phyloP scores from a whole-genome alignment of 2,329 filamentous ascomycete genomes.

The Trichoderma atroviride region DNA sequence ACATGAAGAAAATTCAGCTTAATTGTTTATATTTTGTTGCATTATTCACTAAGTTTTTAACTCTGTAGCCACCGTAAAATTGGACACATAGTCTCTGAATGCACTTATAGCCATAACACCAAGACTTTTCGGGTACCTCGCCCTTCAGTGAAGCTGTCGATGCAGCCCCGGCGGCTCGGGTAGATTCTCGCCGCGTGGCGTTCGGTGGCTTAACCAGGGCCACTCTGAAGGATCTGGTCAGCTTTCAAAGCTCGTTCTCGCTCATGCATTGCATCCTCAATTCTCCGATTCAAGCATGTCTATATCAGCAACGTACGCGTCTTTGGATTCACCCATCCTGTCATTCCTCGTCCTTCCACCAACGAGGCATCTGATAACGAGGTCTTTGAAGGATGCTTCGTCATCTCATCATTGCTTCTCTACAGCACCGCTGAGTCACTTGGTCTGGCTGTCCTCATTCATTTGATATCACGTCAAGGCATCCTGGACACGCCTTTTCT shows the following conservation, averaged over 20 bases:
- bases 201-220: not conserved
- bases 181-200: slow-evolving; percentile 19
- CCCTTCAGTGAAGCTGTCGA: not conserved
- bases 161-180: slow-evolving; percentile 7
- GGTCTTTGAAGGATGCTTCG: not conserved
- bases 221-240: not conserved
- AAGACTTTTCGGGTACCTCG: not conserved
- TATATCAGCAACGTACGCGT: not conserved
- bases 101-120: not conserved
- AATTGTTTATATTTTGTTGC: not conserved
- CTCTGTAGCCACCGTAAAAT: not conserved
- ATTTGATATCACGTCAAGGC: not conserved
- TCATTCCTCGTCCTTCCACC: not conserved
- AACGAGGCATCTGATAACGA: not conserved
- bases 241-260: not conserved
- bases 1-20: not conserved
- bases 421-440: not conserved
- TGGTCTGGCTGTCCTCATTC: not conserved
- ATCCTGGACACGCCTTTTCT: not conserved
- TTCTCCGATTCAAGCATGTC: not conserved
- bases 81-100: not conserved
- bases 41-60: not conserved
- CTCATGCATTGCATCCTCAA: not conserved
- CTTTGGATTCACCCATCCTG: not conserved
- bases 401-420: not conserved